Conservation (phyloP, 2,329 filamentous ascomycete genomes). For the Claviceps sp. region DNA sequence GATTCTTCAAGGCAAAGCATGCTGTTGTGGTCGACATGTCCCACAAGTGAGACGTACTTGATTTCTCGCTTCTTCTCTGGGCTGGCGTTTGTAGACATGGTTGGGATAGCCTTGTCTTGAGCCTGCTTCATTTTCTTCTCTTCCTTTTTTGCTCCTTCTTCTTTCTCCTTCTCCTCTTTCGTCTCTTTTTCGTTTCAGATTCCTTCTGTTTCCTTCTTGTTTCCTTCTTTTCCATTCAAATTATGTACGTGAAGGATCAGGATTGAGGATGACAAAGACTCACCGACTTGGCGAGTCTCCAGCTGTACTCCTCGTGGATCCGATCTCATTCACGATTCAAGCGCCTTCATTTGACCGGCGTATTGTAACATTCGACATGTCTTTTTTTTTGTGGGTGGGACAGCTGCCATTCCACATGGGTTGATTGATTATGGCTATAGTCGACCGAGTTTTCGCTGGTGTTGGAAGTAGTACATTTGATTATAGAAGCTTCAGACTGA, state of each 20-base stretch:
- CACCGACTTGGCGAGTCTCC: not conserved
- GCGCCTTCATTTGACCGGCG: not conserved
- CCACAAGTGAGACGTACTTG: slow-evolving; percentile 8
- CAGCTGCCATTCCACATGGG: not conserved
- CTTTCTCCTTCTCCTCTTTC: not conserved
- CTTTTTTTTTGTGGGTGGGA: not conserved
- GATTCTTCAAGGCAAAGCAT: not conserved
- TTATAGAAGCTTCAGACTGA: not conserved
- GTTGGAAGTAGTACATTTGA: not conserved
- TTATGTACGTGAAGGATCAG: slow-evolving; percentile 6
- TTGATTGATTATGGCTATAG: not conserved
- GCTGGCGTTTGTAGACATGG: slow-evolving; percentile 9
- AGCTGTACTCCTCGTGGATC: not conserved
- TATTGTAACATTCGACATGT: not conserved
- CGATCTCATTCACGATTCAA: not conserved
- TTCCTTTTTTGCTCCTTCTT: not conserved
- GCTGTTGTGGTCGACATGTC: slow-evolving; percentile 6
- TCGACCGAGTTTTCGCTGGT: not conserved
- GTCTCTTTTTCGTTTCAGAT: slow-evolving; percentile 1
- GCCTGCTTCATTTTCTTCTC: not conserved
- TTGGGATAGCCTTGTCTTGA: not conserved
- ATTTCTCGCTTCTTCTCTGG: slow-evolving; percentile 7
- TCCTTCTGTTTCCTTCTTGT: slow-evolving; percentile 4
- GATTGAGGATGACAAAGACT: slow-evolving; percentile 10
- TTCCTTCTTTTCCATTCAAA: not conserved